These are phyloP conservation scores for Batrachochytrium dendrobatidis DNA, from an alignment of 371 early-diverging fungal species.

Conservation along the genomic window DNA sequence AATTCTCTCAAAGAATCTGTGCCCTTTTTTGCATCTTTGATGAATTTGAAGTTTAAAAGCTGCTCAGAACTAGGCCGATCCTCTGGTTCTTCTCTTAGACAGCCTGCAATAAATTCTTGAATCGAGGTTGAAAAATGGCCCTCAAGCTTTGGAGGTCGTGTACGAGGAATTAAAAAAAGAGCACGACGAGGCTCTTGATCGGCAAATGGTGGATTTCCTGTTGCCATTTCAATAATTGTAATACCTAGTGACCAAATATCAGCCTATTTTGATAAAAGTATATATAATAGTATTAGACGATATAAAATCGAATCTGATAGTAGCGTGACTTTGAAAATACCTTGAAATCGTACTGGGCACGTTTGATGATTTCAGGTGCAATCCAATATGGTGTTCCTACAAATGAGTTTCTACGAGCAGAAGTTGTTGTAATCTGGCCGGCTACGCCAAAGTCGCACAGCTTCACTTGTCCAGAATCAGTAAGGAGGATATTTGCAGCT, in stretches of 20 bases:
- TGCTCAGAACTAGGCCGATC: conserved; percentile 53
- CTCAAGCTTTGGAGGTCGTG: conserved; percentile 61
- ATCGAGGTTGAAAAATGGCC: conserved; percentile 66
- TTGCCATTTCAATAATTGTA: conserved; percentile 93
- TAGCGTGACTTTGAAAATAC: conserved; percentile 10
- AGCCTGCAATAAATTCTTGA: conserved; percentile 82
- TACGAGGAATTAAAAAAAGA: conserved; percentile 73
- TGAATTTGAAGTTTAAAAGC: conserved; percentile 39
- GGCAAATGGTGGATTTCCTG: conserved; percentile 89
- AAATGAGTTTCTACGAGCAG: conserved; percentile 30
- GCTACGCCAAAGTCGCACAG: conserved; percentile 54
- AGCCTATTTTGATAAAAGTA: conserved; percentile 20
- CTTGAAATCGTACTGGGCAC: conserved; percentile 44
- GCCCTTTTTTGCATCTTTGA: conserved; percentile 28
- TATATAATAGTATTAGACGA: neutral
- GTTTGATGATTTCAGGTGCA: conserved; percentile 45
- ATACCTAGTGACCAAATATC: conserved; percentile 73
- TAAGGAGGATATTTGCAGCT: conserved; percentile 43
- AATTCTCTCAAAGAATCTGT: conserved; percentile 25
- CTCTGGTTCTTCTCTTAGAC: conserved; percentile 80
- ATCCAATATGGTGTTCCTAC: conserved; percentile 44
- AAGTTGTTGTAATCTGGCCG: conserved; percentile 40
- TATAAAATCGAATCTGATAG: neutral
- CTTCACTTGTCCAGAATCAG: conserved; percentile 37
- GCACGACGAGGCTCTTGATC: conserved; percentile 89